Evolutionary conservation across 345 rosid genomes (phyloP).

Genomic region (Anastatica hierochuntica): DNA sequence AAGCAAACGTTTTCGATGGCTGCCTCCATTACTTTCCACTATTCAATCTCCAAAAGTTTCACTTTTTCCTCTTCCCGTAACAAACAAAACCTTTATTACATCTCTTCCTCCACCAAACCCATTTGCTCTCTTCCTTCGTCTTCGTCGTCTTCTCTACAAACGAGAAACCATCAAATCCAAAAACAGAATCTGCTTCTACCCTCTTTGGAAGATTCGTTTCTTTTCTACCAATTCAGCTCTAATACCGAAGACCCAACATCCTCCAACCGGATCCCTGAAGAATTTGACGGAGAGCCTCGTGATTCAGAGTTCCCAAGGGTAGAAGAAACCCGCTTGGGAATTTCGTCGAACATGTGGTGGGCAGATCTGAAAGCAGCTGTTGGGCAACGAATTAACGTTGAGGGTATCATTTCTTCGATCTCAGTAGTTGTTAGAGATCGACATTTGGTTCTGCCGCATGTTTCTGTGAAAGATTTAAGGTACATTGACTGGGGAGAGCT

Average conservation of each 20-base stretch:
- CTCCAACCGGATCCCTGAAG: slow-evolving; percentile 28
- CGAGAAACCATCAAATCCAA: slow-evolving; percentile 34
- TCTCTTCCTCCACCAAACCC: neutral
- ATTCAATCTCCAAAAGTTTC: too few species aligned
- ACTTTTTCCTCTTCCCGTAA: slow-evolving; percentile 11
- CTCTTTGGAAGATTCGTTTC: slow-evolving; percentile 21
- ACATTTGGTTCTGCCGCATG: slow-evolving; percentile 73
- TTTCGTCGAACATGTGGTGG: slow-evolving; percentile 94
- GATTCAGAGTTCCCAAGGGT: slow-evolving; percentile 3
- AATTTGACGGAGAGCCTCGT: slow-evolving; percentile 19
- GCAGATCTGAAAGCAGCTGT: slow-evolving; percentile 72
- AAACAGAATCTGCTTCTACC: slow-evolving; percentile 16
- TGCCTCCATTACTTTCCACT: too few species aligned
- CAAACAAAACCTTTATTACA: too few species aligned
- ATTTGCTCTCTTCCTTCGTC: neutral
- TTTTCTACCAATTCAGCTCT: slow-evolving; percentile 34
- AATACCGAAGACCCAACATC: slow-evolving; percentile 16
- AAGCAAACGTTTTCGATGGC: too few species aligned
- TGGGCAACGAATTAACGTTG: slow-evolving; percentile 82
- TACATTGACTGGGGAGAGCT: slow-evolving; percentile 82
- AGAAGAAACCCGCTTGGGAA: slow-evolving; percentile 4
- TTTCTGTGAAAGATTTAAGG: slow-evolving; percentile 59
- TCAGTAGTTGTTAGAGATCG: slow-evolving; percentile 49
- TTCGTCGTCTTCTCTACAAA: slow-evolving; percentile 26
- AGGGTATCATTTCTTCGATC: slow-evolving; percentile 65